These are phyloP conservation scores for Blastocystis sp. DNA, from an alignment of 352 stramenopile genomes.

Conservation along the genomic window DNA sequence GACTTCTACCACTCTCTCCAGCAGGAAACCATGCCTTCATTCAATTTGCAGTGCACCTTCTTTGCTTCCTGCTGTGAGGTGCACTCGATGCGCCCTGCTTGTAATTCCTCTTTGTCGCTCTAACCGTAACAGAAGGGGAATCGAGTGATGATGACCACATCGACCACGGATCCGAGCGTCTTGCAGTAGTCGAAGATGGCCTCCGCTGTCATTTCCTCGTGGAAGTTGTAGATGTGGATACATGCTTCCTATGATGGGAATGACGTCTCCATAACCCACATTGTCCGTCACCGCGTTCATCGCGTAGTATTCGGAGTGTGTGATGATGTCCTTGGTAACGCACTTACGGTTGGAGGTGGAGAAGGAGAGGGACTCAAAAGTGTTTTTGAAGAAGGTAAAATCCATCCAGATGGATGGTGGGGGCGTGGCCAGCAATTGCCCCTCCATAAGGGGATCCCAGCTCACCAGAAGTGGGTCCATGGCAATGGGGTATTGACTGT, in stretches of 20 bases:
- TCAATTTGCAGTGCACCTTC: background rate
- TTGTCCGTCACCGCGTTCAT: background rate
- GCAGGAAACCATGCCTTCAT: background rate
- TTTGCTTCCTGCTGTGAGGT: background rate
- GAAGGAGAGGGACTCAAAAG: background rate
- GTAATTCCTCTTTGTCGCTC: background rate
- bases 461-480: no score
- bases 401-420: background rate
- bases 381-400: background rate
- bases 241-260: background rate
- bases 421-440: no score
- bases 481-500: no score
- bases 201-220: background rate
- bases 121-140: conserved; percentile 36
- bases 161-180: background rate
- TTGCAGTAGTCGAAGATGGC: background rate
- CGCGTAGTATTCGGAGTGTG: background rate
- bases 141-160: conserved; percentile 20
- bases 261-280: background rate
- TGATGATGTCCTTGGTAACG: background rate
- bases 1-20: background rate
- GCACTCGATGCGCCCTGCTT: conserved; percentile 29
- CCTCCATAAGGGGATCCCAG: no score
- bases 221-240: conserved; percentile 49
- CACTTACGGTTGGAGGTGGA: background rate